phyloP scores from a whole-genome alignment of 2,329 filamentous ascomycete genomes.

The Fulvia fulva region DNA sequence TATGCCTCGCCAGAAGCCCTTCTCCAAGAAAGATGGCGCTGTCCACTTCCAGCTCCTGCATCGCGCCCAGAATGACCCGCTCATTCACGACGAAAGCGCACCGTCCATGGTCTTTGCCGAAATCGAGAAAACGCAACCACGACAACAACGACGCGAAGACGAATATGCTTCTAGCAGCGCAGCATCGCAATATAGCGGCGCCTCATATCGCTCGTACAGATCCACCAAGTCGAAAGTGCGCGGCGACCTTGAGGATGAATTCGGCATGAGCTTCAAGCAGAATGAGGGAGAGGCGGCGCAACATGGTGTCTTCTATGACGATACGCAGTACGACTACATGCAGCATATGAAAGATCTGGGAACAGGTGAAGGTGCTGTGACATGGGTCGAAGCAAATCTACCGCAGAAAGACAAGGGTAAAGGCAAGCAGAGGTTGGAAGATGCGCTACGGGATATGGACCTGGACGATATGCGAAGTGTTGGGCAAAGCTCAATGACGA shows the following conservation, averaged over 20 bases:
- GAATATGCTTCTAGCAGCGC: constrained; percentile 27
- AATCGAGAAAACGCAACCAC: constrained; percentile 33
- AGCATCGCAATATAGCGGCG: constrained; percentile 34
- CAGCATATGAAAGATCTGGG: constrained; percentile 90
- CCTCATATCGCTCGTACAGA: constrained; percentile 21
- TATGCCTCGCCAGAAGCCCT: constrained; percentile 73
- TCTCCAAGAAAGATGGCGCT: constrained; percentile 79
- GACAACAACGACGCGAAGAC: constrained; percentile 20
- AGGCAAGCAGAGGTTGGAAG: constrained; percentile 74
- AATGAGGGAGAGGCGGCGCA: constrained; percentile 97
- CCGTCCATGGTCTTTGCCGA: constrained; percentile 88
- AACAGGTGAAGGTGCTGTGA: constrained; percentile 60
- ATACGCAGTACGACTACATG: constrained; percentile 98
- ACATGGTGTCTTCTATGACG: constrained; percentile 91
- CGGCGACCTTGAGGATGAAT: constrained; percentile 69
- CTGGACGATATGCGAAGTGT: constrained; percentile 40
- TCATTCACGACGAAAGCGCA: constrained; percentile 86
- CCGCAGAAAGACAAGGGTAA: constrained; percentile 56
- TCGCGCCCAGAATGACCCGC: constrained; percentile 93
- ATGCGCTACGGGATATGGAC: constrained; percentile 64
- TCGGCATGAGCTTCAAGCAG: constrained; percentile 67
- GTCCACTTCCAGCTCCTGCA: constrained; percentile 93
- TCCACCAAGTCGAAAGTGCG: constrained; percentile 43
- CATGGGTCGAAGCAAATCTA: constrained; percentile 71
- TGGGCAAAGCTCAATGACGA: constrained; percentile 42